These are phyloP conservation scores for Flaveria bidentis DNA, from an alignment of 129 eudicot species.

Conservation along the genomic window DNA sequence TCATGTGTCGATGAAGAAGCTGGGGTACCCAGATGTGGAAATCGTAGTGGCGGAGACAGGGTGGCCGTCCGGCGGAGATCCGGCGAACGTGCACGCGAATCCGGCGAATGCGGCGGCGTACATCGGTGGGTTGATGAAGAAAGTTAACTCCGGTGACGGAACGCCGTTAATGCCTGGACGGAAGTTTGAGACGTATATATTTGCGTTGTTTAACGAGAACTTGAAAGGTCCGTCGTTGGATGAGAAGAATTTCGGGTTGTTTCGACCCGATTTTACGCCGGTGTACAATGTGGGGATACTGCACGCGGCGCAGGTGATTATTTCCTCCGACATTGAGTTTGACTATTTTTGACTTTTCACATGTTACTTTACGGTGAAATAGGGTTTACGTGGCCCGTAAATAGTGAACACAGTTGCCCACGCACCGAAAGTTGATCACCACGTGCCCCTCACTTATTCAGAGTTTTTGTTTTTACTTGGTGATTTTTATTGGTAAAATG, in stretches of 20 bases:
- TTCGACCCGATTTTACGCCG: constrained; percentile 73
- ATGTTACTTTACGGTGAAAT: not conserved
- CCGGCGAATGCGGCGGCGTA: constrained; percentile 63
- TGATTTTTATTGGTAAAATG: not conserved
- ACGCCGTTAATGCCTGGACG: constrained; percentile 89
- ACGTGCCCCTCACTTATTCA: constrained; percentile 25
- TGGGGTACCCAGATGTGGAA: constrained; percentile 72
- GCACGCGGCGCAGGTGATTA: constrained; percentile 47
- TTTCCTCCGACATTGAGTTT: constrained; percentile 10
- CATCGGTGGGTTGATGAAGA: constrained; percentile 65
- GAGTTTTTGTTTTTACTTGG: not conserved
- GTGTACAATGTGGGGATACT: constrained; percentile 74
- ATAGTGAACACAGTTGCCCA: not conserved
- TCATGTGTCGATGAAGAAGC: constrained; percentile 60
- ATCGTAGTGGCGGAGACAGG: constrained; percentile 91
- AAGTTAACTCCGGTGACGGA: constrained; percentile 53
- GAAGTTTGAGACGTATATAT: constrained; percentile 79
- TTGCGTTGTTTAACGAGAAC: constrained; percentile 79
- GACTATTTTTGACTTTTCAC: constrained; percentile 27
- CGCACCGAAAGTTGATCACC: constrained; percentile 37
- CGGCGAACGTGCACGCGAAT: constrained; percentile 52
- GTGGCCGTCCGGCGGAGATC: constrained; percentile 80
- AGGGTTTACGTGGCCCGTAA: constrained; percentile 14
- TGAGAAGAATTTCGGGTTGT: constrained; percentile 84
- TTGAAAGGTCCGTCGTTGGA: constrained; percentile 76